Evolutionary conservation across 2,329 filamentous ascomycete species (phyloP).

Genomic region (Rosellinia necatrix): DNA sequence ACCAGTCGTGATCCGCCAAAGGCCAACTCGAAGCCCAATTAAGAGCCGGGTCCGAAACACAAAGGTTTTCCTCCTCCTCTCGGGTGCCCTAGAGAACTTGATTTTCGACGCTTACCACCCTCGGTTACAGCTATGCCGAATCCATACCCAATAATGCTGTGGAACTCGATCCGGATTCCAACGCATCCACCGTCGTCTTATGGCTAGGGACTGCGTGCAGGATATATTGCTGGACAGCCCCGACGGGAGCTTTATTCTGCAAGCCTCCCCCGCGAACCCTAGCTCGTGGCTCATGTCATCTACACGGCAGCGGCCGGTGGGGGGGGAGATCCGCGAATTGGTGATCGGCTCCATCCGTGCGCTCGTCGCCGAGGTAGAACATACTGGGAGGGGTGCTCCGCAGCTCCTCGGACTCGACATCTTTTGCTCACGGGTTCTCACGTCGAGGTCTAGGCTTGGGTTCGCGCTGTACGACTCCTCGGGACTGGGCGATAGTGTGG

Average conservation of each 20-base stretch:
- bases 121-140: slow-evolving; percentile 32
- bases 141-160: background rate
- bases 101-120: slow-evolving; percentile 31
- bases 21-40: too few relatives aligned
- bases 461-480: slow-evolving; percentile 35
- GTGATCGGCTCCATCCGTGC: slow-evolving; percentile 20
- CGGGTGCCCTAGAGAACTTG: slow-evolving; percentile 26
- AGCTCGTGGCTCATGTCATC: slow-evolving; percentile 5
- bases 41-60: too few relatives aligned
- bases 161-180: slow-evolving; percentile 11
- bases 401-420: slow-evolving; percentile 34
- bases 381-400: background rate
- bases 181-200: slow-evolving; percentile 33
- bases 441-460: slow-evolving; percentile 35
- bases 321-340: background rate
- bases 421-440: slow-evolving; percentile 23
- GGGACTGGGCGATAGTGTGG: slow-evolving; percentile 37
- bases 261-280: background rate
- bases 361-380: slow-evolving; percentile 24
- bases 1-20: too few relatives aligned
- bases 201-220: slow-evolving; percentile 24
- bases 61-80: too few relatives aligned
- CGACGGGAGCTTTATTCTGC: slow-evolving; percentile 36
- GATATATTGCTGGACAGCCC: slow-evolving; percentile 27
- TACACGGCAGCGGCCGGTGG: background rate